These are phyloP conservation scores for Paecilomyces variotii DNA, from an alignment of 2,329 filamentous ascomycete genomes.

Conservation along the genomic window DNA sequence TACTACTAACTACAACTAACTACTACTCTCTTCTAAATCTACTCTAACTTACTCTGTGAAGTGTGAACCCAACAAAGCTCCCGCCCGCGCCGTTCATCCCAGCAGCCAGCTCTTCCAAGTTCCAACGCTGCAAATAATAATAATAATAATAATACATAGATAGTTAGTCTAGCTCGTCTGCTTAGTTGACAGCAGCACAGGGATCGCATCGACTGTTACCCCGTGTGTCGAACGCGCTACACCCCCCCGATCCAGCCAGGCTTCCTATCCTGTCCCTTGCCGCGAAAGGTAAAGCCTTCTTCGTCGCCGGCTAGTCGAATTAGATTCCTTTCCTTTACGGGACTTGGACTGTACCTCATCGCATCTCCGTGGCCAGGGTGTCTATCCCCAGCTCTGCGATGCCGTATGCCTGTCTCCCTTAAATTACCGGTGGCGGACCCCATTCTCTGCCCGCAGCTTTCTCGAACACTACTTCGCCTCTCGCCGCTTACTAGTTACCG, in stretches of 20 bases:
- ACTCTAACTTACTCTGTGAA: no score
- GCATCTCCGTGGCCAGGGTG: not conserved
- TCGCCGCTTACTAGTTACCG: not conserved
- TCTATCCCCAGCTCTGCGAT: not conserved
- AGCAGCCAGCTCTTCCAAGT: not conserved
- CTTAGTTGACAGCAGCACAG: not conserved
- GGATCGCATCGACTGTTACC: not conserved
- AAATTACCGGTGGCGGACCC: slow-evolving; percentile 1
- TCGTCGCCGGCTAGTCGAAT: not conserved
- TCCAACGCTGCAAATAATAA: not conserved
- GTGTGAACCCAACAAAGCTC: not conserved
- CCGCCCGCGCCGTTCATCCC: not conserved
- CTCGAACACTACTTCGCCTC: not conserved
- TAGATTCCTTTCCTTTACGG: not conserved
- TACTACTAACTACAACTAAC: not conserved
- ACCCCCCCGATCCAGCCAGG: not conserved
- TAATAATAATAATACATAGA: not conserved
- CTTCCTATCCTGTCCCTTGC: not conserved
- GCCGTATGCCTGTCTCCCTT: not conserved
- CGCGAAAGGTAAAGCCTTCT: not conserved
- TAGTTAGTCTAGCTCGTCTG: no score
- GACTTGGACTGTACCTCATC: not conserved
- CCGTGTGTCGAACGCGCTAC: not conserved
- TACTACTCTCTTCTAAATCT: no score
- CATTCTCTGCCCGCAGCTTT: slow-evolving; percentile 1